These are phyloP conservation scores for Eragrostis nindensis DNA, from an alignment of 176 grass and related monocot species.

Conservation along the genomic window DNA sequence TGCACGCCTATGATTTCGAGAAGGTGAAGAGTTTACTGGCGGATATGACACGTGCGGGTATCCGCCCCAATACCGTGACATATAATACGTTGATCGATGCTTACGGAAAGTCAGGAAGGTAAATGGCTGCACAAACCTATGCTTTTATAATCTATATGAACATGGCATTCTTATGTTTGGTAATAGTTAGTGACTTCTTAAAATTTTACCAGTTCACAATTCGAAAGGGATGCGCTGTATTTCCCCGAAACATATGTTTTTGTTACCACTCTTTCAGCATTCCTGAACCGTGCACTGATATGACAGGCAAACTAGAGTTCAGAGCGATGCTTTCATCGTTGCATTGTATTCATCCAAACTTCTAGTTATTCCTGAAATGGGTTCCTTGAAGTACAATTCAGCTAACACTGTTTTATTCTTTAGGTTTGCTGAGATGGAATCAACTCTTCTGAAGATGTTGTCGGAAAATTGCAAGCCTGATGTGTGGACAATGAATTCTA, in stretches of 20 bases:
- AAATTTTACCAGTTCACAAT: background rate
- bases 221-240: background rate
- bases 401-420: background rate
- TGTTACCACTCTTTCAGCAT: background rate
- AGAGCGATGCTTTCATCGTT: background rate
- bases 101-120: constrained; percentile 91
- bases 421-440: constrained; percentile 95
- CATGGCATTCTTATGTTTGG: background rate
- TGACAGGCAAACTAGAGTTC: background rate
- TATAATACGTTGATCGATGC: constrained; percentile 93
- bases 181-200: background rate
- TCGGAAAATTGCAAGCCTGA: constrained; percentile 81
- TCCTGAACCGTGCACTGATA: background rate
- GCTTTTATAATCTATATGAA: background rate
- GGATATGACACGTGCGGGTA: constrained; percentile 59
- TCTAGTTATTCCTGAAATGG: background rate
- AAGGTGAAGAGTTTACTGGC: constrained; percentile 62
- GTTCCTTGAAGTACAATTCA: background rate
- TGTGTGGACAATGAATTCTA: constrained; percentile 98
- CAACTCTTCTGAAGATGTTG: constrained; percentile 79
- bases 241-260: background rate
- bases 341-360: constrained; percentile 10
- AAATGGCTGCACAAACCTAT: background rate
- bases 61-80: constrained; percentile 78
- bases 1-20: constrained; percentile 85